A percentile compares a stretch with the other conserved stretches of the same genome.
phyloP scores from a whole-genome alignment of 192 early-diverging fungal species.

The Gonapodya prolifera region DNA sequence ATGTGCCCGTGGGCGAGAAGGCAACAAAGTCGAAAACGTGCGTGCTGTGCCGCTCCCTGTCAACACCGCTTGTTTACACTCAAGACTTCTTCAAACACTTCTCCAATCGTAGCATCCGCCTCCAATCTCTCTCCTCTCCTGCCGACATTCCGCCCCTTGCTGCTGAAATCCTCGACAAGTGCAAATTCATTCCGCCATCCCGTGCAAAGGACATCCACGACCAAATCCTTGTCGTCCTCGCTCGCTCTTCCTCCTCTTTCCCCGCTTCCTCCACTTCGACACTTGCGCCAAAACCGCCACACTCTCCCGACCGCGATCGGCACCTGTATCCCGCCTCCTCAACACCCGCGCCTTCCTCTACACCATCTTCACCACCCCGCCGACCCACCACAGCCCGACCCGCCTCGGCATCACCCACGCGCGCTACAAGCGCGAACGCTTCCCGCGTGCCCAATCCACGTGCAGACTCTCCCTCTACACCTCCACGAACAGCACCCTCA shows the following conservation, averaged over 20 bases:
- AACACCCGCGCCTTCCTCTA: background rate
- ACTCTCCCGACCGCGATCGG: background rate
- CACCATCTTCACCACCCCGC: background rate
- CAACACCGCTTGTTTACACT: background rate
- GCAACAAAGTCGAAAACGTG: background rate
- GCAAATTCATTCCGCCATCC: conserved; percentile 9
- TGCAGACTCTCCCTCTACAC: background rate
- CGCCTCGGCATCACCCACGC: background rate
- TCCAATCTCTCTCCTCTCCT: conserved; percentile 2
- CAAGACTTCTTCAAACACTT: background rate
- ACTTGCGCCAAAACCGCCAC: background rate
- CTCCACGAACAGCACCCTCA: background rate
- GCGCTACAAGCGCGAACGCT: background rate
- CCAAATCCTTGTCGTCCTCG: background rate
- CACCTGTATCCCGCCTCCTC: background rate
- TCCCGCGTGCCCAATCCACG: background rate
- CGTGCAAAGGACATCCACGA: conserved; percentile 3
- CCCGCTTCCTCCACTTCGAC: background rate
- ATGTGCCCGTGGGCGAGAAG: background rate
- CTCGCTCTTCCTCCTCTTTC: background rate
- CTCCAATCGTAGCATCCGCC: background rate
- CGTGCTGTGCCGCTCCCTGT: background rate
- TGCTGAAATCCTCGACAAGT: conserved; percentile 8
- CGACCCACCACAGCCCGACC: background rate
- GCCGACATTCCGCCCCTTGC: conserved; percentile 4